Conservation (phyloP, 1,284 basidiomycete species). For the Moniliophthora roreri region DNA sequence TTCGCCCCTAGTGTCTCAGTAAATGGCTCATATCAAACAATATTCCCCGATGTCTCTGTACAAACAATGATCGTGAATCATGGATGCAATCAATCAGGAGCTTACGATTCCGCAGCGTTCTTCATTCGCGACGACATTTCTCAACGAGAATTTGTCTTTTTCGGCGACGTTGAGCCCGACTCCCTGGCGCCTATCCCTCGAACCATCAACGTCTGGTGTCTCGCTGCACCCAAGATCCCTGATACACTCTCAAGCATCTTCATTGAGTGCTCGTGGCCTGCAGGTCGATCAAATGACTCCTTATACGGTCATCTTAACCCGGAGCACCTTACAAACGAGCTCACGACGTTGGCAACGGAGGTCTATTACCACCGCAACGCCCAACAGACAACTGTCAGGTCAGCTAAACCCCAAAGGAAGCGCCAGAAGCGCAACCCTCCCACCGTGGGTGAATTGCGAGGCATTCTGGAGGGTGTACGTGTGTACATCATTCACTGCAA, state of each 20-base stretch:
- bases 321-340: conserved; percentile 48
- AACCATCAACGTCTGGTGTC: conserved; percentile 68
- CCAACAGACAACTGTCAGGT: neutral
- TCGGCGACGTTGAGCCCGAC: conserved; percentile 84
- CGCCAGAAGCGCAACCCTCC: conserved; percentile 18
- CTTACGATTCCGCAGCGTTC: conserved; percentile 74
- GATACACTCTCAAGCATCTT: conserved; percentile 65
- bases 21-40: conserved; percentile 49
- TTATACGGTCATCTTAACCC: conserved; percentile 81
- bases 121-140: conserved; percentile 66
- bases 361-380: conserved; percentile 7
- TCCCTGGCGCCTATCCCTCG: conserved; percentile 54
- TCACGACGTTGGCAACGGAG: conserved; percentile 13
- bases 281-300: conserved; percentile 54
- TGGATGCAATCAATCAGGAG: conserved; percentile 51
- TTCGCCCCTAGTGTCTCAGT: conserved; percentile 33
- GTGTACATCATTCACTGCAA: conserved; percentile 84
- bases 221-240: conserved; percentile 69
- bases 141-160: conserved; percentile 72
- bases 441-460: conserved; percentile 40
- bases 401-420: conserved; percentile 10
- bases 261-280: conserved; percentile 83
- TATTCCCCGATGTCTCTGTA: conserved; percentile 62
- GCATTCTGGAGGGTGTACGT: conserved; percentile 54
- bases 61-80: conserved; percentile 70